A percentile compares a stretch with the other conserved stretches of the same genome.
phyloP scores from a whole-genome alignment of 441 rosid genomes.

The Jatropha multifida region DNA sequence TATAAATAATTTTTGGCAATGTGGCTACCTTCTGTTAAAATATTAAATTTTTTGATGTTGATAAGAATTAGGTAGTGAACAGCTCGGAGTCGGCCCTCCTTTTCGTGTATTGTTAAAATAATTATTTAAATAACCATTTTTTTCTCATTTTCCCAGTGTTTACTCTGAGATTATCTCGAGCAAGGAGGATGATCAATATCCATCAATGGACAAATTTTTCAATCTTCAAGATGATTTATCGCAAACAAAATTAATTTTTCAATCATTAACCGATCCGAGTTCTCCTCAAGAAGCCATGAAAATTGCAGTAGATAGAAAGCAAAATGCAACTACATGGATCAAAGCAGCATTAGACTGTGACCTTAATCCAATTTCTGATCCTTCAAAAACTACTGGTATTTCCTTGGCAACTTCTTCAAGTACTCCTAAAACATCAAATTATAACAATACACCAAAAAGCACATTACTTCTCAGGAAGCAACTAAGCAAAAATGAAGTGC shows the following conservation, averaged over 20 bases:
- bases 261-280: slow-evolving; percentile 32
- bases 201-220: slow-evolving; percentile 49
- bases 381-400: slow-evolving; percentile 4
- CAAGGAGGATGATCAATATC: slow-evolving; percentile 37
- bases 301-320: slow-evolving; percentile 47
- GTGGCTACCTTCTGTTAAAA: too few species aligned
- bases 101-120: too few species aligned
- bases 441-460: slow-evolving; percentile 11
- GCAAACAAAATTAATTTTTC: slow-evolving; percentile 42
- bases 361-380: slow-evolving; percentile 40
- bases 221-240: slow-evolving; percentile 57
- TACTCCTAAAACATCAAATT: background rate
- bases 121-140: background rate
- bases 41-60: too few species aligned
- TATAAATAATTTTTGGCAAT: too few species aligned
- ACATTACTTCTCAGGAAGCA: slow-evolving; percentile 13
- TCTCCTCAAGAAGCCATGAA: slow-evolving; percentile 22
- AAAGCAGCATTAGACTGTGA: slow-evolving; percentile 66
- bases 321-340: slow-evolving; percentile 54
- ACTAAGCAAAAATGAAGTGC: slow-evolving; percentile 23
- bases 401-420: slow-evolving; percentile 6
- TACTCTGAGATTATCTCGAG: slow-evolving; percentile 59
- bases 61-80: too few species aligned
- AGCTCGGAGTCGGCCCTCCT: too few species aligned
- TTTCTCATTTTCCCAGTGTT: slow-evolving; percentile 34